Percentiles rank a stretch among this genome's conserved stretches.
Evolutionary conservation across 2,329 filamentous ascomycete genomes (phyloP).

Genomic region (Pezizomycotina sp.): DNA sequence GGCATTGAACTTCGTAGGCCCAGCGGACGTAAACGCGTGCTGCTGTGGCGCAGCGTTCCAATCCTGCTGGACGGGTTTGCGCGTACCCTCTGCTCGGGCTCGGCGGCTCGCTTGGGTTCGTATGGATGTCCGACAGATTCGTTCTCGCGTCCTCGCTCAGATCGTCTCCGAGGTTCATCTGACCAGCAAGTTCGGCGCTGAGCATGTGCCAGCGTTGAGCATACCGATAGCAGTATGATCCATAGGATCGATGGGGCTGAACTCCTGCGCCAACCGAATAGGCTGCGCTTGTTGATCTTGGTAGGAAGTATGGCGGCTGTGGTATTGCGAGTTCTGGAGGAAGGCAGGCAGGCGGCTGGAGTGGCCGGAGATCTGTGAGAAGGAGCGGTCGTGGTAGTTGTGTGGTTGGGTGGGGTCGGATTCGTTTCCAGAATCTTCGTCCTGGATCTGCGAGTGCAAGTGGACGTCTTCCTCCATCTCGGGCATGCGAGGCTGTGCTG

Average conservation of each 20-base stretch:
- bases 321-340: conserved; percentile 12
- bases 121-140: conserved; percentile 27
- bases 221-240: conserved; percentile 24
- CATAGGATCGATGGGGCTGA: conserved; percentile 30
- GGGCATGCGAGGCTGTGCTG: conserved; percentile 21
- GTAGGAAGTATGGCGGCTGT: conserved; percentile 20
- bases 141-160: conserved; percentile 31
- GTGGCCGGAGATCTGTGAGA: conserved; percentile 20
- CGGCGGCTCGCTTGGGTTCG: conserved; percentile 25
- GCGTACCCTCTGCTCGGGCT: conserved; percentile 22
- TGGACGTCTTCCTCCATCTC: conserved; percentile 25
- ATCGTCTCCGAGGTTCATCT: conserved; percentile 21
- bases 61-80: conserved; percentile 9
- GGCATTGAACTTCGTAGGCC: conserved; percentile 65
- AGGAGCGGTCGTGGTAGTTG: conserved; percentile 20
- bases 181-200: conserved; percentile 21
- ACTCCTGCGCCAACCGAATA: conserved; percentile 48
- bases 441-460: conserved; percentile 20
- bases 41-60: conserved; percentile 37
- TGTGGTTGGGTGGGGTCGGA: conserved; percentile 23
- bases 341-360: conserved; percentile 14
- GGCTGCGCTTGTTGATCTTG: conserved; percentile 57
- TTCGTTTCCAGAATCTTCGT: conserved; percentile 22
- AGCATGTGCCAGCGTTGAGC: conserved; percentile 32
- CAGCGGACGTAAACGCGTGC: conserved; percentile 50